Base-by-base conservation (phyloP, 108 stramenopile genomes). In the Pseudonitzschia delicatissima region DNA sequence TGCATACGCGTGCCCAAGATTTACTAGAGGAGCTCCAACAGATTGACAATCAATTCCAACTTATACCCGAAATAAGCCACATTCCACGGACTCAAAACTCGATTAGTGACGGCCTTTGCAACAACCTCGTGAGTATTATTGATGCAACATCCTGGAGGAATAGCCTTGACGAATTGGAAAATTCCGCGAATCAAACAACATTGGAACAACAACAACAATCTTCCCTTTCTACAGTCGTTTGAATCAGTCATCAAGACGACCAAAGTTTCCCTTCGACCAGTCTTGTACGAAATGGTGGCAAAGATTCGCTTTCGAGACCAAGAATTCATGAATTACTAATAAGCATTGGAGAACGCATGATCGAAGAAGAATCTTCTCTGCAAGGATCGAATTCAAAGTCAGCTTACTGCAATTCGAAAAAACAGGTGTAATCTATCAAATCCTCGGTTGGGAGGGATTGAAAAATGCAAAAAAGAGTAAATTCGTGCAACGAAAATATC, bases 61-160 rank as follows among this genome's bases (percentile, higher is more conserved):
- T 23, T 5, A 17, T 7, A 50, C 6, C 23, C 8, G 13, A 31
- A 42, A 23, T 57, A 13, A 25, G 72, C 33, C 84, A 85, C 40
- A 67, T 87, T 28, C 82, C 70, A 49, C 70, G 86, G 47, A 74
- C 71, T 36, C 61, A 83, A 50, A 90, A 90, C 52, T 31, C 17
- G 25, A 51, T 87, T 6, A 78, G 83, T 57, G 86, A 90, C 67
- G 53, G 61, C 11, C 35, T 87, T 5, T 90, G 82, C 69, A 34
- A 34, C 17, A 73, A 66, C 34, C 53, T 47, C 28, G 61, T 66
- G 65, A 37, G 8, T 49, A 26, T 51, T 36, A 6, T 49, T 9
- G 20, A 31, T 8, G 35, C 35, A 17, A 49, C 31, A 11, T 36
- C 35, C 11, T 51, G 49, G 49, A 66, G 20, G 32, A 15, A 34